These are phyloP conservation scores for Trichoderma asperellum DNA, from an alignment of 2,329 filamentous ascomycete genomes.

Conservation along the genomic window DNA sequence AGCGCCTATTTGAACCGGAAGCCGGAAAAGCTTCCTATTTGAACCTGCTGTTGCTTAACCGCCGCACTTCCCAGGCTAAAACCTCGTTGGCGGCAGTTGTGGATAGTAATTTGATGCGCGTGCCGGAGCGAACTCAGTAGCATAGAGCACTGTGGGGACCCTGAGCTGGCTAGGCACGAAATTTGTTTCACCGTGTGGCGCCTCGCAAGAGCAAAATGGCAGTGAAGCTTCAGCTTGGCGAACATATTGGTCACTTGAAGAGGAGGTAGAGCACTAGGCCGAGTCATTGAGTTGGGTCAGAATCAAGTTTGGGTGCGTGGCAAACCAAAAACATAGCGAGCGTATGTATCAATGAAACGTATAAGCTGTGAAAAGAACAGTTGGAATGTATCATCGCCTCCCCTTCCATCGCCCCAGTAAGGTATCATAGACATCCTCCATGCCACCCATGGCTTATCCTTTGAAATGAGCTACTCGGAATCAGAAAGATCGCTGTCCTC, in stretches of 20 bases:
- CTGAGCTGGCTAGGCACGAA: neutral
- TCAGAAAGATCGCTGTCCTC: slow-evolving; percentile 44
- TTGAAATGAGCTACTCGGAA: neutral
- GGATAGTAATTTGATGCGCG: slow-evolving; percentile 1
- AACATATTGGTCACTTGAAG: neutral
- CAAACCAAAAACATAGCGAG: neutral
- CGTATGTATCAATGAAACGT: neutral
- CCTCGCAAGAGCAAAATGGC: neutral
- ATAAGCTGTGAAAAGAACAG: slow-evolving; percentile 2
- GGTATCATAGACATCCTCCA: neutral
- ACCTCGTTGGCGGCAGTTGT: slow-evolving; percentile 15
- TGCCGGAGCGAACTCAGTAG: neutral
- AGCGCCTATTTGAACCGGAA: neutral
- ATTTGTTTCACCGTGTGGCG: slow-evolving; percentile 1
- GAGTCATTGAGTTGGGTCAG: slow-evolving; percentile 5
- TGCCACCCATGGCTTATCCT: neutral
- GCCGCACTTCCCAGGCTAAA: slow-evolving; percentile 2
- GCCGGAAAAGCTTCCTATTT: slow-evolving; percentile 8
- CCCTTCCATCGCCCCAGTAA: neutral
- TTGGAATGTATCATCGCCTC: slow-evolving; percentile 4
- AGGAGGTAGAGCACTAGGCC: neutral
- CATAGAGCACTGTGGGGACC: slow-evolving; percentile 4
- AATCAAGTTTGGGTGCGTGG: neutral
- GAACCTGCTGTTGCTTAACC: neutral
- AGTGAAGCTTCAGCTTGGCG: neutral